These are phyloP conservation scores for Diaporthe capsici DNA, from an alignment of 2,329 filamentous ascomycete species.

Conservation along the genomic window DNA sequence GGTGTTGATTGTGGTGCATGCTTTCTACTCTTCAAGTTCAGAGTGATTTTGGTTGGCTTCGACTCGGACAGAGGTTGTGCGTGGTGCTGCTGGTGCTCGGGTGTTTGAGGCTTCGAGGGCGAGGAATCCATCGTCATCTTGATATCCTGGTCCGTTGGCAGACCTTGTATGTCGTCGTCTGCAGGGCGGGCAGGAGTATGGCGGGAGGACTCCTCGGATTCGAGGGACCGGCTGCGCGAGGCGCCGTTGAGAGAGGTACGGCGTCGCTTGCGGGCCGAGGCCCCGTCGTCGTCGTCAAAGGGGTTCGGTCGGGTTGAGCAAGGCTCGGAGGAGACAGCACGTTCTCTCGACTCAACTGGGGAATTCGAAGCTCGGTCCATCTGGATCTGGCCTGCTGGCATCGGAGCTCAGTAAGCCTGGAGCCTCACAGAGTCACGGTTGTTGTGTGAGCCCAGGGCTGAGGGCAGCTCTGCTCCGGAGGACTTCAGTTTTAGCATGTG, in stretches of 20 bases:
- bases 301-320: constrained; percentile 74
- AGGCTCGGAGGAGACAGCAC: constrained; percentile 73
- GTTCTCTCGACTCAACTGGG: constrained; percentile 66
- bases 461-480: constrained; percentile 56
- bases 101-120: constrained; percentile 58
- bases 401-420: constrained; percentile 56
- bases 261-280: constrained; percentile 70
- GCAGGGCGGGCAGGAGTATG: constrained; percentile 18
- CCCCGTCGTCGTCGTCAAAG: constrained; percentile 70
- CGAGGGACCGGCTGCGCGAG: constrained; percentile 68
- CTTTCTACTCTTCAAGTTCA: constrained; percentile 68
- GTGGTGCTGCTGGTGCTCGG: constrained; percentile 52
- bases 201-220: constrained; percentile 49
- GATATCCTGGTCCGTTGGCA: constrained; percentile 46
- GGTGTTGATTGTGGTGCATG: constrained; percentile 57
- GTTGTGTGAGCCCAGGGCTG: constrained; percentile 65
- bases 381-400: constrained; percentile 58
- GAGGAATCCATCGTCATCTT: constrained; percentile 60
- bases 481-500: constrained; percentile 70
- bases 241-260: constrained; percentile 68
- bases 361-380: constrained; percentile 68
- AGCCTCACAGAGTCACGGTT: constrained; percentile 66
- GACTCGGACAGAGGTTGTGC: constrained; percentile 55
- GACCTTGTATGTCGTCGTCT: constrained; percentile 8
- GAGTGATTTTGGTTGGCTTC: constrained; percentile 71